A percentile compares a stretch with the other conserved stretches of the same genome.
Evolutionary conservation across 2,329 filamentous ascomycete species (phyloP).

Genomic region (Arthrinium phaeospermum): DNA sequence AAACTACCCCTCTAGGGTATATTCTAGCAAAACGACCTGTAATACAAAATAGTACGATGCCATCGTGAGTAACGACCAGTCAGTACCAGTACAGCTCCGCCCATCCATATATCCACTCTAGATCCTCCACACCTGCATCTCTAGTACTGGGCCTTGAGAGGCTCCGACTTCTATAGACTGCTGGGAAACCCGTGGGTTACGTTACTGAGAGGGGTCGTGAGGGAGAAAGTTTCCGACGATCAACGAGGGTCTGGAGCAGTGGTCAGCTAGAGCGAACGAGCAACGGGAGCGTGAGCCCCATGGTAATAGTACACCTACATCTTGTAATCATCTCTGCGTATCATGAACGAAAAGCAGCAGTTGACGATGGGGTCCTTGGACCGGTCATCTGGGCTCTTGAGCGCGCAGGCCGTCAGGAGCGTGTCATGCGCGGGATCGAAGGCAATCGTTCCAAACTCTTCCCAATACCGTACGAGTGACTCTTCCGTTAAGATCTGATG

Average conservation of each 20-base stretch:
- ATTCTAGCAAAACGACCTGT: neutral
- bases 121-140: neutral
- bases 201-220: constrained; percentile 66
- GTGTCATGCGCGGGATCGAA: constrained; percentile 95
- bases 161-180: neutral
- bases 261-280: constrained; percentile 38
- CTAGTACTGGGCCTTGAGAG: neutral
- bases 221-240: constrained; percentile 98
- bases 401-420: constrained; percentile 87
- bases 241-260: constrained; percentile 73
- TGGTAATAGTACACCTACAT: constrained; percentile 69
- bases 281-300: neutral
- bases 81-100: neutral
- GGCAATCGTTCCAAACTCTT: constrained; percentile 97
- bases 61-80: neutral
- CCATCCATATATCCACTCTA: neutral
- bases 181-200: neutral
- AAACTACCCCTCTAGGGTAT: constrained; percentile 11
- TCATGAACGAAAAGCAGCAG: constrained; percentile 98
- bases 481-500: constrained; percentile 97
- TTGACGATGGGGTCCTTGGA: constrained; percentile 77
- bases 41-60: constrained; percentile 1
- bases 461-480: constrained; percentile 96
- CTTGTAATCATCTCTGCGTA: constrained; percentile 91
- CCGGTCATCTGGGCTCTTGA: constrained; percentile 79